Evolutionary conservation across 176 grass and related monocot genomes (phyloP), one percentile per base, ranked within the genome.

Genomic region (Areca catechu): DNA sequence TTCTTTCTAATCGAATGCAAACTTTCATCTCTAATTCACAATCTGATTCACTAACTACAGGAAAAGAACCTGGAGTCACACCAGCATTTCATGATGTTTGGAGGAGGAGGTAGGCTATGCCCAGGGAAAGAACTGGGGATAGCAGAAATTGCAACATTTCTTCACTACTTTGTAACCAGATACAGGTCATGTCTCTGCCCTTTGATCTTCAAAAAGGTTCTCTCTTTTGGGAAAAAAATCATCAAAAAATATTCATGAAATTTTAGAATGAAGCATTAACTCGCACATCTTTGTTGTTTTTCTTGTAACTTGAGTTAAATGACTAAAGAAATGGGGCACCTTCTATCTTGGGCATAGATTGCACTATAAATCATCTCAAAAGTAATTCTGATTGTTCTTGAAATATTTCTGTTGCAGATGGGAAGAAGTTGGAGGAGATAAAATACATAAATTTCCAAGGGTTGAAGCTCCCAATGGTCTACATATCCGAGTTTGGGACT

Each of bases 41-140:
- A 43, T 66, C 47, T 20, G 1, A 50, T 59, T 49, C 76, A 66
- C 47, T 30, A 69, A 65, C 70, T 37, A 27, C 15, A 92, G 93
- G 93, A 92, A 15, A 98, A 75, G 47, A 91, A 64, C 61, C 50
- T 82, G 3, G 93, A 98, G 57, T 76, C 87, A 1, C 83, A 98
- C 63, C 93, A 78, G 21, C 83, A 98, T 56, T 92, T 98, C 78
- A 85, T 98, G 93, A 60, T 98, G 69, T 98, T 98, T 7, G 93
- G 93, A n/a, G 87, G 93, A 73, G 93, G 93, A 23, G 73, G 76
- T 18, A 70, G 93, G n/a, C 43, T 98, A 66, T 98, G 93, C 68
- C 93, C 87, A 4, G 87, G 93, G 6, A 98, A 98, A 59, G 93
- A 98, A 71, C 37, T 98, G 15, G 93, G 93, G 24, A 92, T 69